Conservation (phyloP, 805 yeast genomes). For the Metschnikowia gelsemii region DNA sequence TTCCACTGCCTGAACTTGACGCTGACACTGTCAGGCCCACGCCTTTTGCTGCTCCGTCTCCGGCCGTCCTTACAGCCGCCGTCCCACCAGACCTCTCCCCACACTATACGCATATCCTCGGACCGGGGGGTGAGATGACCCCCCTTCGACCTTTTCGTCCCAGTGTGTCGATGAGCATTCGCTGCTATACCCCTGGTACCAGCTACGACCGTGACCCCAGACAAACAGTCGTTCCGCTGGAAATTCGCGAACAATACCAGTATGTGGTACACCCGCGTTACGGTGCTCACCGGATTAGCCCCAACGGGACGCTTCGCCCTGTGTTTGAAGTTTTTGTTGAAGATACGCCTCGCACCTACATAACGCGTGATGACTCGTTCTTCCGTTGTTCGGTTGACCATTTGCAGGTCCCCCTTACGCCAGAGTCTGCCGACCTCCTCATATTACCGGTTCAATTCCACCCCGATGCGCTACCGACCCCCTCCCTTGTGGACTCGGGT, state of each 20-base stretch:
- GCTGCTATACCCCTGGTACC: neutral
- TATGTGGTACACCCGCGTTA: neutral
- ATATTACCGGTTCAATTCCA: neutral
- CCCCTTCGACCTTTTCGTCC: neutral
- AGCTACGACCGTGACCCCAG: constrained; percentile 1
- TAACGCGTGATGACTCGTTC: neutral
- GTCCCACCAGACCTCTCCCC: neutral
- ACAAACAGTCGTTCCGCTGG: neutral
- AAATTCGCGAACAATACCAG: neutral
- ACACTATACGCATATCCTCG: neutral
- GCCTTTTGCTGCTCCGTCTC: too few relatives aligned
- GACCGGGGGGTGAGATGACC: neutral
- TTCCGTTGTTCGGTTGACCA: neutral
- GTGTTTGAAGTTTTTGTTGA: neutral
- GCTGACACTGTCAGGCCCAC: too few relatives aligned
- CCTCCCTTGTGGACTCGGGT: neutral
- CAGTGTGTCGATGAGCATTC: neutral
- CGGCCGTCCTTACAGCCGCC: too few relatives aligned
- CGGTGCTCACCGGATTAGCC: neutral
- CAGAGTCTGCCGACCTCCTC: neutral
- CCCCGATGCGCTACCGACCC: neutral
- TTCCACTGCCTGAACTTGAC: too few relatives aligned
- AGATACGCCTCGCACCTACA: neutral
- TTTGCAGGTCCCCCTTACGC: neutral
- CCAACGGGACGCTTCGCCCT: neutral